Base-by-base conservation (phyloP, 805 yeast species). In the Kurtzmaniella fragi region DNA sequence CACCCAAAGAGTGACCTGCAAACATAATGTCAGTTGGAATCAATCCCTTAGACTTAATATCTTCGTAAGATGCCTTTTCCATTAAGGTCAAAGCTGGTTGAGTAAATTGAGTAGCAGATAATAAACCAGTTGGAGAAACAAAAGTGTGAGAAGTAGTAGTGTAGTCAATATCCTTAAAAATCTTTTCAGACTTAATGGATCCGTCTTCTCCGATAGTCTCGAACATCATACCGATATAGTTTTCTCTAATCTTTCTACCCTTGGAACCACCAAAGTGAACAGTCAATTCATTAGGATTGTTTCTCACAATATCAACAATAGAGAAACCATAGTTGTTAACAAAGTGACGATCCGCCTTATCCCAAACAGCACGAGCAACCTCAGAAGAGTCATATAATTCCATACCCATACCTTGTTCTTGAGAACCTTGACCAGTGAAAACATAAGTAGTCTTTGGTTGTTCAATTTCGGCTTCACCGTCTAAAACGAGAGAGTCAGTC, bases 321-420 rank as follows among this genome's bases (percentile, higher is more conserved):
- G 98, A 90, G 82, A 93, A 93, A 42, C 99, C 99, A 57, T 93
- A 93, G 62, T 91, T 90, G 58, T 80, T 73, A 60, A 88, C 74
- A 73, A 95, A 93, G 67, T 95, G 99, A 42, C 66, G 63, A 62
- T 93, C 99, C 45, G 99, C 99, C 62, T 88, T 84, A 64, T 93
- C 98, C 99, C 99, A 93, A 46, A 93, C 97, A 47, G 78, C 80
- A 56, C 81, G 81, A 39, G 99, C 99, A 62, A 93, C 96, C 25
- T 79, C 89, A 37, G 96, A 85, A 31, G 84, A 75, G 49, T 81
- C 82, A 67, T 93, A 93, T 61, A 93, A 77, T 65, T 93, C 99
- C 99, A 93, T 93, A 76, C 99, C 99, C 99, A 93, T 93, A 63
- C 97, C 97, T 73, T 95, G 99, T 67, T 95, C 99, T 70, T 93